These are phyloP conservation scores for Zangia roseola DNA, from an alignment of 768 basidiomycete genomes.

Conservation along the genomic window DNA sequence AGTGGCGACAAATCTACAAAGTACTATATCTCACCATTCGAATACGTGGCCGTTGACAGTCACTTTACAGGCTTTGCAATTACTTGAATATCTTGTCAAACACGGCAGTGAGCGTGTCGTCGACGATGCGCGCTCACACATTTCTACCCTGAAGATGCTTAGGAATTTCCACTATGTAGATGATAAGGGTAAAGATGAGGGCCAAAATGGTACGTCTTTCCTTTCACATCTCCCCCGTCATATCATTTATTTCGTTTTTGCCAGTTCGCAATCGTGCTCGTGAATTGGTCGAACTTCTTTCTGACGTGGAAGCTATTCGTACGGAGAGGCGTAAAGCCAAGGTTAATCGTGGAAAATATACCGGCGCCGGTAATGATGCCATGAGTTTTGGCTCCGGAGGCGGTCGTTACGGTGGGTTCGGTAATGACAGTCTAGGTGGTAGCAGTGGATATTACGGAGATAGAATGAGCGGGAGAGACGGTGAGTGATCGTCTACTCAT, in stretches of 20 bases:
- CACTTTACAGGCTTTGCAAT: constrained; percentile 70
- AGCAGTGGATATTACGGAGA: constrained; percentile 46
- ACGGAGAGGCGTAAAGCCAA: constrained; percentile 91
- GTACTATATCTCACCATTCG: constrained; percentile 33
- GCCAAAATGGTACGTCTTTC: constrained; percentile 78
- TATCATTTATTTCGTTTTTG: background rate
- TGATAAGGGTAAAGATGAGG: constrained; percentile 98
- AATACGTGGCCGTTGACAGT: constrained; percentile 2
- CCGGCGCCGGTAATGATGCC: constrained; percentile 81
- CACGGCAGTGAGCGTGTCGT: constrained; percentile 97
- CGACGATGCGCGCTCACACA: constrained; percentile 92
- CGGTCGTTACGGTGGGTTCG: constrained; percentile 70
- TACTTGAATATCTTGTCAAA: constrained; percentile 94
- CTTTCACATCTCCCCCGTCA: background rate
- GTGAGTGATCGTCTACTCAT: constrained; percentile 26
- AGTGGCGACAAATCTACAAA: constrained; percentile 99
- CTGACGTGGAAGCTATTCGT: constrained; percentile 89
- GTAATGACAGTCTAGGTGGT: constrained; percentile 47
- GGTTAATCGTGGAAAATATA: constrained; percentile 84
- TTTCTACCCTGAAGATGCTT: constrained; percentile 96
- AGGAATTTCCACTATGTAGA: constrained; percentile 98
- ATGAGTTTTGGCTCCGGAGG: constrained; percentile 59
- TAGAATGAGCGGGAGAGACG: constrained; percentile 38
- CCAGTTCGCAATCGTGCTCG: constrained; percentile 92
- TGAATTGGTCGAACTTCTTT: constrained; percentile 88